A percentile compares a stretch with the other conserved stretches of the same genome.
phyloP scores from a whole-genome alignment of 768 basidiomycete species.

The Strobilomyces confusus region DNA sequence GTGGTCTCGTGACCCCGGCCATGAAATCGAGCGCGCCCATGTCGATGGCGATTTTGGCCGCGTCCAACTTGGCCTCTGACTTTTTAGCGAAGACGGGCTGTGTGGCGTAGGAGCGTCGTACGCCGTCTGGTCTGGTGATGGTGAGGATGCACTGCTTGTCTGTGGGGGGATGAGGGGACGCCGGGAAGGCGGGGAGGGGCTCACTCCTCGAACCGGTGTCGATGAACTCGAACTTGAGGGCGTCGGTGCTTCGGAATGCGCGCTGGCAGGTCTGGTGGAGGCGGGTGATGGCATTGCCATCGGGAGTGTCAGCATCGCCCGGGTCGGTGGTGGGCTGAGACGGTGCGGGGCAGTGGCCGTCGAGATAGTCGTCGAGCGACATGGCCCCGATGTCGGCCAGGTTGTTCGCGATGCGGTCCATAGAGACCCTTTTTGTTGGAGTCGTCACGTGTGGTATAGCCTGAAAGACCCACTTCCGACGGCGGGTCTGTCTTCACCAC shows the following conservation, averaged over 20 bases:
- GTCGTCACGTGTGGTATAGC: too few species aligned
- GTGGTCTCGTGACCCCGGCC: conserved; percentile 33
- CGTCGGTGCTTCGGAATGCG: conserved; percentile 38
- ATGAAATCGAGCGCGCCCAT: conserved; percentile 63
- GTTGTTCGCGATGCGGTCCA: conserved; percentile 25
- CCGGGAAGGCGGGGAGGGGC: neutral
- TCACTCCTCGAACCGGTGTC: conserved; percentile 37
- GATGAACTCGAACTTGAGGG: conserved; percentile 45
- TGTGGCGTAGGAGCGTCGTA: conserved; percentile 50
- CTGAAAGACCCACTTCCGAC: too few species aligned
- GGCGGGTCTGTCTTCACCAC: neutral
- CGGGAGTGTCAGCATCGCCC: neutral
- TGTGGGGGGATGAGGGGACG: conserved; percentile 22
- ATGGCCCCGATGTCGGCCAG: conserved; percentile 28
- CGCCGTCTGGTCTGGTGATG: conserved; percentile 52
- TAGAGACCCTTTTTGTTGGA: too few species aligned
- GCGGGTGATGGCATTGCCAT: conserved; percentile 27
- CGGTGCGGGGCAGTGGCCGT: neutral
- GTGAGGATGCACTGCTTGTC: conserved; percentile 61
- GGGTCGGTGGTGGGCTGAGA: neutral
- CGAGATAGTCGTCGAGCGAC: conserved; percentile 26
- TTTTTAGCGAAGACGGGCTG: conserved; percentile 41
- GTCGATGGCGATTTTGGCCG: conserved; percentile 50
- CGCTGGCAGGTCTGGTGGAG: conserved; percentile 43
- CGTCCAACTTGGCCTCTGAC: conserved; percentile 51